Conservation (phyloP, 352 stramenopile genomes). For the Phytophthora citricola region DNA sequence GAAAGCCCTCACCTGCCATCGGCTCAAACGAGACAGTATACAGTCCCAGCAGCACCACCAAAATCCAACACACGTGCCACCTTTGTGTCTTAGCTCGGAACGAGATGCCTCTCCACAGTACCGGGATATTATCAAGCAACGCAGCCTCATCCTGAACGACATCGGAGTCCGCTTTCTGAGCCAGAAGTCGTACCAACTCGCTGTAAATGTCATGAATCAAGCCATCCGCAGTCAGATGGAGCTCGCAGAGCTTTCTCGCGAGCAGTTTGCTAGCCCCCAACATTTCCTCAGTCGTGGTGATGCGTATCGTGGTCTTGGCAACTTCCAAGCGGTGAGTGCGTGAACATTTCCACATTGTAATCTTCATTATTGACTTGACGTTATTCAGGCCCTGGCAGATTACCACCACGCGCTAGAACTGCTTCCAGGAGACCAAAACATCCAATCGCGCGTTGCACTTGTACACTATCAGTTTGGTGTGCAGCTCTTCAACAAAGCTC, state of each 20-base stretch:
- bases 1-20: slow-evolving; percentile 61
- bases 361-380: slow-evolving; percentile 2
- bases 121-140: slow-evolving; percentile 70
- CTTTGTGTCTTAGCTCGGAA: slow-evolving; percentile 14
- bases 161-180: slow-evolving; percentile 62
- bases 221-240: slow-evolving; percentile 68
- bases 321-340: slow-evolving; percentile 69
- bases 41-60: slow-evolving; percentile 18
- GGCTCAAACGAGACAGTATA: slow-evolving; percentile 27
- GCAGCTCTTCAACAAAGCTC: slow-evolving; percentile 74
- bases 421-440: slow-evolving; percentile 50
- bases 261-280: slow-evolving; percentile 54
- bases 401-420: slow-evolving; percentile 80
- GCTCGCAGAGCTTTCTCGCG: slow-evolving; percentile 52
- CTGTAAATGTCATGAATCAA: slow-evolving; percentile 84
- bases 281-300: slow-evolving; percentile 78
- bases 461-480: slow-evolving; percentile 88
- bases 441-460: slow-evolving; percentile 68
- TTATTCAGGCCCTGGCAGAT: slow-evolving; percentile 68
- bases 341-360: neutral
- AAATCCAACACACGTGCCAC: slow-evolving; percentile 13
- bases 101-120: slow-evolving; percentile 60
- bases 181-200: slow-evolving; percentile 69
- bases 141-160: slow-evolving; percentile 81
- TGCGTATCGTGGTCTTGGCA: slow-evolving; percentile 71